Evolutionary conservation across 2,329 filamentous ascomycete genomes (phyloP).

Genomic region (Phoma sp.): DNA sequence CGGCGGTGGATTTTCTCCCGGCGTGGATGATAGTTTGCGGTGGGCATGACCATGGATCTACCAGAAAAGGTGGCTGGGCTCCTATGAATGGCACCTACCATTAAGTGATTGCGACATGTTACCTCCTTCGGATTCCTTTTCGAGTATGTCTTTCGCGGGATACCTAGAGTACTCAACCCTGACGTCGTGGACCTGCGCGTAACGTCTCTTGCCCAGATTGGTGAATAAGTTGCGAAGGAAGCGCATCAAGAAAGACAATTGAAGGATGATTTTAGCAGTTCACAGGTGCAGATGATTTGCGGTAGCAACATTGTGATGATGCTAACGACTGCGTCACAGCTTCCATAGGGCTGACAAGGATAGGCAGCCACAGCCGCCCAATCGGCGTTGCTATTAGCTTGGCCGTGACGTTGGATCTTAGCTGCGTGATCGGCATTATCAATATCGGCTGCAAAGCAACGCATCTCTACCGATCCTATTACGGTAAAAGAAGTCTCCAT

Average conservation of each 20-base stretch:
- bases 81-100: constrained; percentile 4
- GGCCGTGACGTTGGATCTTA: constrained; percentile 1
- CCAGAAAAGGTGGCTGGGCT: too few species aligned
- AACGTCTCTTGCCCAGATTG: constrained; percentile 22
- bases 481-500: background rate
- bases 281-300: background rate
- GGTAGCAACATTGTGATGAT: constrained; percentile 15
- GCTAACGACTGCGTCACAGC: constrained; percentile 20
- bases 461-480: background rate
- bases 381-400: constrained; percentile 11
- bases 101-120: constrained; percentile 14
- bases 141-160: constrained; percentile 11
- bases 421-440: constrained; percentile 2
- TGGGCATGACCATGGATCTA: too few species aligned
- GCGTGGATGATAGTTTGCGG: too few species aligned
- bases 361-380: constrained; percentile 4
- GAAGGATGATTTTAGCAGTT: background rate
- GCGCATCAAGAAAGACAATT: constrained; percentile 17
- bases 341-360: constrained; percentile 19
- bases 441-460: constrained; percentile 1
- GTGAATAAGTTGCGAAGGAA: constrained; percentile 18
- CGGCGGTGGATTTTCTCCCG: too few species aligned
- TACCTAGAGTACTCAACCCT: constrained; percentile 18
- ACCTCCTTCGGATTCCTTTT: constrained; percentile 3
- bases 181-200: constrained; percentile 42